Conservation (phyloP, 2,329 filamentous ascomycete species). For the Ophiocordyceps camponoti-rufipedis region DNA sequence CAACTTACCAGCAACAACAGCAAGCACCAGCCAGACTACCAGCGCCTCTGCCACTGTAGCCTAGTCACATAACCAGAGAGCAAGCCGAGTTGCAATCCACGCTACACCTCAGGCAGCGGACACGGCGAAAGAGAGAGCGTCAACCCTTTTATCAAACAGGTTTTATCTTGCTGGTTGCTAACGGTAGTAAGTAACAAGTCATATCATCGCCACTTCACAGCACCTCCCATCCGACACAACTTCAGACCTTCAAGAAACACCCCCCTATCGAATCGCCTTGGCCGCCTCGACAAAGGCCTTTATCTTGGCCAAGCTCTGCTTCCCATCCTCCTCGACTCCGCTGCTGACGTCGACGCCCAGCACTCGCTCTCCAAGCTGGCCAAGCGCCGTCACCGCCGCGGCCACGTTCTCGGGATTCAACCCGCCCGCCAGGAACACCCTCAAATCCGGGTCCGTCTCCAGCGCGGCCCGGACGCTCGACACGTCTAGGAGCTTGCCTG, state of each 20-base stretch:
- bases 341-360: slow-evolving; percentile 85
- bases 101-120: too few relatives aligned
- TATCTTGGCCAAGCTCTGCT: slow-evolving; percentile 70
- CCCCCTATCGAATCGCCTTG: slow-evolving; percentile 32
- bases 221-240: neutral
- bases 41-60: too few relatives aligned
- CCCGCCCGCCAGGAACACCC: slow-evolving; percentile 71
- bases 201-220: too few relatives aligned
- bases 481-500: slow-evolving; percentile 61
- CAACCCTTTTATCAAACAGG: too few relatives aligned
- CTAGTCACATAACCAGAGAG: too few relatives aligned
- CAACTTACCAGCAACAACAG: too few relatives aligned
- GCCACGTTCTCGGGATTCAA: slow-evolving; percentile 64
- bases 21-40: too few relatives aligned
- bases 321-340: slow-evolving; percentile 71
- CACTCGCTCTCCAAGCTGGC: slow-evolving; percentile 41
- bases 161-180: too few relatives aligned
- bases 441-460: slow-evolving; percentile 48
- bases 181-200: too few relatives aligned
- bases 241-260: neutral
- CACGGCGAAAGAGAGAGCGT: too few relatives aligned
- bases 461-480: slow-evolving; percentile 50
- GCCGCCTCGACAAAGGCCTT: slow-evolving; percentile 58
- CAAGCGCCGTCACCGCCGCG: slow-evolving; percentile 43
- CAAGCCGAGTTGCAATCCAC: too few relatives aligned